Evolutionary conservation across 2,329 filamentous ascomycete species (phyloP).

Genomic region (Diplodia corticola): DNA sequence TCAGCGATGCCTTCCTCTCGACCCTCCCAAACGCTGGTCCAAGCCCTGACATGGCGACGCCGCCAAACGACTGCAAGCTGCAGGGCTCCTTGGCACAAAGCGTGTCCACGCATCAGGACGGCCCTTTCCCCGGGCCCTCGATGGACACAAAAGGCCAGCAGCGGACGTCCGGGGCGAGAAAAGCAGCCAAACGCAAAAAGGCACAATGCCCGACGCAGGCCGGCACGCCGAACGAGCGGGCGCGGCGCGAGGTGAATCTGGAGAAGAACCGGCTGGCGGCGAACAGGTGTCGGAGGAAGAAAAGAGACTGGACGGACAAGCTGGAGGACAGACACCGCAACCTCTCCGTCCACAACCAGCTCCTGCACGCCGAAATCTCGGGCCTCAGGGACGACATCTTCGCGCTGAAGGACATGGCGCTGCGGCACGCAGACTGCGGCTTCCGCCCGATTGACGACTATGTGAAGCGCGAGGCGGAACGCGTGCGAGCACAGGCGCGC

Average conservation of each 20-base stretch:
- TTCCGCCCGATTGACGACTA: conserved; percentile 26
- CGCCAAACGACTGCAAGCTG: background rate
- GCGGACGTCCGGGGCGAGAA: background rate
- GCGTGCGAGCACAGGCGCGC: background rate
- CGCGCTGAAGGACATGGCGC: conserved; percentile 21
- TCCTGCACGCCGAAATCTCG: conserved; percentile 26
- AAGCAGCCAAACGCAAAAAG: background rate
- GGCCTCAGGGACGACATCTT: background rate
- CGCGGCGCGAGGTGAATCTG: conserved; percentile 58
- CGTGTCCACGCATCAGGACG: background rate
- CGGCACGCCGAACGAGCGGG: background rate
- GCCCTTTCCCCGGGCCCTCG: background rate
- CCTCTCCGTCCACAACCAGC: conserved; percentile 32
- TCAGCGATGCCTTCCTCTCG: background rate
- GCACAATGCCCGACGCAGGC: background rate
- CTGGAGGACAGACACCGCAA: conserved; percentile 44
- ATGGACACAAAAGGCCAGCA: background rate
- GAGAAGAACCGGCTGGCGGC: conserved; percentile 67
- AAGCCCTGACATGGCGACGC: too few relatives aligned
- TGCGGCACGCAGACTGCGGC: conserved; percentile 31
- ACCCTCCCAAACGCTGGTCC: background rate
- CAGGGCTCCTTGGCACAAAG: background rate
- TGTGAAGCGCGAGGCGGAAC: background rate
- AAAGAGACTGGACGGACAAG: conserved; percentile 51
- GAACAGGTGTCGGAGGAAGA: conserved; percentile 67